Evolutionary conservation across 2,329 filamentous ascomycete genomes (phyloP), one percentile per base, ranked within the genome.

Genomic region (Ophiognomonia clavigignenti-juglandacearum): DNA sequence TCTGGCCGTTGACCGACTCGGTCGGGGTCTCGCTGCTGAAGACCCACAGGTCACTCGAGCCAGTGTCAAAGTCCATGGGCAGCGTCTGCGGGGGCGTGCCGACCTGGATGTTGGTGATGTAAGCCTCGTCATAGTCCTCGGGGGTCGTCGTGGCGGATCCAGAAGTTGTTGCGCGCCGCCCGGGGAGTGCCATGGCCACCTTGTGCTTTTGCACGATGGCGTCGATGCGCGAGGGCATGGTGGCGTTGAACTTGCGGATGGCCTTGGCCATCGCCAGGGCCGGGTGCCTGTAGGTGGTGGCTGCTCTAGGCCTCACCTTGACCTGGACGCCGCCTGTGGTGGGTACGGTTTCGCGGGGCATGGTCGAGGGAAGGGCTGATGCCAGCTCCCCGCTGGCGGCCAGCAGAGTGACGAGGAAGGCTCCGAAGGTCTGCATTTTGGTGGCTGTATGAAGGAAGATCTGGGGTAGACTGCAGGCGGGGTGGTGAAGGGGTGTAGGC

Each of bases 51-150:
- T 74, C 70, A 11, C 69, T 68, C 2, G 69, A 73, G 1, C 70
- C 71, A 1, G 71, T 74, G 47, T 74, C 70, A 39, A 74, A 69
- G 53, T 71, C 64, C 37, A 74, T 54, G 26, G 67, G 64, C 42
- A 73, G 57, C 1, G 64, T 69, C 54, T 72, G 66, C 8, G 67
- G 59, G 6, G 49, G 49, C 8, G 49, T 49, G 41, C 49, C 49
- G 42, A 51, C 32, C 32, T 44, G 41, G 38, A 49, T 44, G 18
- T 43, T 49, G 26, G 49, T 43, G 14, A 49, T 39, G 32, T 51
- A 51, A 6, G 45, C 44, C 14, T 34, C n/a, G 24, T 53, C 50
- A 7, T 39, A 37, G 11, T 41, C n/a, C 24, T 40, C 43, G 9
- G 50, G 47, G 11, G 40, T 36, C 2, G 36, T 41, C 35, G 10